Percentiles rank a stretch among this genome's conserved stretches.
These are phyloP conservation scores for Rhinocladiella mackenziei DNA, from an alignment of 2,329 filamentous ascomycete species.

Conservation along the genomic window DNA sequence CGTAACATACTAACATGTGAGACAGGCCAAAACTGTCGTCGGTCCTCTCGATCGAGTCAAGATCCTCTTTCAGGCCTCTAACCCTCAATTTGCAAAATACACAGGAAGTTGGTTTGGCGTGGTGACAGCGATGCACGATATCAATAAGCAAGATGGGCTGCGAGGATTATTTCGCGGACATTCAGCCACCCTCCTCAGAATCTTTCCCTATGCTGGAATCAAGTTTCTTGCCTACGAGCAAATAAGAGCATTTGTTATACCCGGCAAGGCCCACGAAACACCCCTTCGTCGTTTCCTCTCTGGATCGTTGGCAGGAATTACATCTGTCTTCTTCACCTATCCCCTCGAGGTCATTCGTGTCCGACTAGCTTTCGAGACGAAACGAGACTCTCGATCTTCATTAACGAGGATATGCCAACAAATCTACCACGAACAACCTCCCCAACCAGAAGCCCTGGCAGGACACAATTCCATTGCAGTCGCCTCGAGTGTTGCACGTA, in stretches of 20 bases:
- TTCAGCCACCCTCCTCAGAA: constrained; percentile 85
- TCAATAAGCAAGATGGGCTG: constrained; percentile 69
- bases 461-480: constrained; percentile 38
- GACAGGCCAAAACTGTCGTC: constrained; percentile 87
- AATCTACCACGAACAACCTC: constrained; percentile 75
- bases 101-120: constrained; percentile 83
- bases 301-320: constrained; percentile 61
- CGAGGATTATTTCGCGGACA: constrained; percentile 86
- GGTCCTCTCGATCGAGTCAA: constrained; percentile 96
- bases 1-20: constrained; percentile 6
- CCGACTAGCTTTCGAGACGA: constrained; percentile 90
- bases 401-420: constrained; percentile 72
- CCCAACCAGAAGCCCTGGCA: constrained; percentile 35
- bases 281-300: constrained; percentile 60
- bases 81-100: constrained; percentile 91
- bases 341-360: constrained; percentile 90
- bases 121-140: constrained; percentile 75
- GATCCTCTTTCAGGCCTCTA: constrained; percentile 95
- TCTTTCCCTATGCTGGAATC: constrained; percentile 96
- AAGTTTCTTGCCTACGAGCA: constrained; percentile 99
- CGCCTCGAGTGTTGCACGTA: constrained; percentile 43
- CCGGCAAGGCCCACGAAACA: constrained; percentile 69
- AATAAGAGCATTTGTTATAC: constrained; percentile 75
- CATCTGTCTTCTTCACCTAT: constrained; percentile 94
- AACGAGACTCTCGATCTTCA: constrained; percentile 64